Evolutionary conservation across 495 filamentous ascomycete genomes (phyloP), one percentile per base, ranked within the genome.

Genomic region (Podospora pseudoanserina): DNA sequence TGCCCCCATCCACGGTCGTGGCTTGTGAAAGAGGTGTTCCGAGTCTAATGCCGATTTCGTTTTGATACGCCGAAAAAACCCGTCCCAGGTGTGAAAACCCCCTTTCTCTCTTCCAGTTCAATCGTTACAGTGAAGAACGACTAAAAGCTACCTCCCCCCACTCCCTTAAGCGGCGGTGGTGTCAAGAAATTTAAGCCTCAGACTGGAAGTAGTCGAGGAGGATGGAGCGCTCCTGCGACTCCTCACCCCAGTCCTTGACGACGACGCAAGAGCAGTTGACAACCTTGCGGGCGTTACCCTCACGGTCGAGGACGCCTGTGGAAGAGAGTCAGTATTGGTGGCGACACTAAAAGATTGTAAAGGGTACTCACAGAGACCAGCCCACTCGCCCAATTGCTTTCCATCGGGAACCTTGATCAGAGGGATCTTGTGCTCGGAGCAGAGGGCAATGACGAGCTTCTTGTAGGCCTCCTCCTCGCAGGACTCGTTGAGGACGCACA

Each of bases 401-500:
- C 95, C 95, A 84, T 99, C 95, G 78, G 94, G 93, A 70, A 99
- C 94, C 90, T 99, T 97, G 88, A 99, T 99, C 70, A 99, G 86
- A 68, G 95, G 95, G 77, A 99, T 99, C 89, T 96, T 95, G 86
- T 99, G 95, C 87, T 98, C 95, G 64, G 88, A 90, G 89, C 95
- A 99, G 65, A 99, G 88, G 72, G 95, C 95, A 70, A 98, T 92
- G 72, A 99, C 94, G 62, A 99, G 88, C 89, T 99, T 99, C 92
- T 99, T 99, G 87, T 99, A 99, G 71, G 95, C 94, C 87, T 99
- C 95, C 88, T 99, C 96, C 85, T 98, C 95, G 85, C 95, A 99
- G 70, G 86, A 89, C 87, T 99, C 95, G 86, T 98, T 98, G 67
- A 99, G 88, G 74, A 99, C 95, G 83, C 96, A 98, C 92, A 99